Evolutionary conservation across 2,329 filamentous ascomycete genomes (phyloP).

Genomic region (Colletotrichum tofieldiae): DNA sequence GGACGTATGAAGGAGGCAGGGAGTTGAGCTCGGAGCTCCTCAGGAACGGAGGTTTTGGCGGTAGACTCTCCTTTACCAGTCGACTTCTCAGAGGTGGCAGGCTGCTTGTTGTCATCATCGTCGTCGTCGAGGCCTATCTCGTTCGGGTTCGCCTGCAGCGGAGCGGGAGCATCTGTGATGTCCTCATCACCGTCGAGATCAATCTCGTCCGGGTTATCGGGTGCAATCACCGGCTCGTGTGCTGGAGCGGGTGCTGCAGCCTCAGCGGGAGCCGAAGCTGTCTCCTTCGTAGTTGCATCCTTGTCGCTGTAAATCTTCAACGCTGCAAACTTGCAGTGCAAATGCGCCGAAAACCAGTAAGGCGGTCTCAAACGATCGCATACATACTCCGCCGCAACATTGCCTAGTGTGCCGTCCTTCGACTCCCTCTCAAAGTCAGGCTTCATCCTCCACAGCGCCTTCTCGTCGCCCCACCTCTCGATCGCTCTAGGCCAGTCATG

Average conservation of each 20-base stretch:
- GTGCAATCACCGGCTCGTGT: constrained; percentile 5
- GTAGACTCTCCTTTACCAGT: constrained; percentile 19
- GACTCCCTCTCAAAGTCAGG: constrained; percentile 84
- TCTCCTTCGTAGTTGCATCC: constrained; percentile 44
- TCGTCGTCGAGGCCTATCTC: constrained; percentile 81
- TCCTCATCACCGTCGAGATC: constrained; percentile 42
- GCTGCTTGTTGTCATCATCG: constrained; percentile 54
- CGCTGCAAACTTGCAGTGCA: constrained; percentile 91
- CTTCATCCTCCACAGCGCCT: constrained; percentile 81
- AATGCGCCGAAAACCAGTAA: constrained; percentile 94
- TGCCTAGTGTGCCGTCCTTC: constrained; percentile 82
- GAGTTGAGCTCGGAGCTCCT: constrained; percentile 80
- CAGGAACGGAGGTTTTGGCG: constrained; percentile 63
- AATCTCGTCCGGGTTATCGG: constrained; percentile 43
- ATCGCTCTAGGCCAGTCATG: constrained; percentile 95
- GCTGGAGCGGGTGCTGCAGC: constrained; percentile 8
- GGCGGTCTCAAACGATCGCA: constrained; percentile 85
- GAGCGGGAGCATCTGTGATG: background rate
- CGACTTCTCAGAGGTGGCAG: constrained; percentile 45
- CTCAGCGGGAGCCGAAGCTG: constrained; percentile 13
- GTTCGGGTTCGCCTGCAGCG: constrained; percentile 67
- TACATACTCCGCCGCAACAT: constrained; percentile 82
- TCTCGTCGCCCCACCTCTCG: constrained; percentile 82
- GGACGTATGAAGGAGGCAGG: constrained; percentile 79
- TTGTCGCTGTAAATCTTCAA: constrained; percentile 68